Base-by-base conservation (phyloP, 2,329 filamentous ascomycete species). In the Diplodia mutila region DNA sequence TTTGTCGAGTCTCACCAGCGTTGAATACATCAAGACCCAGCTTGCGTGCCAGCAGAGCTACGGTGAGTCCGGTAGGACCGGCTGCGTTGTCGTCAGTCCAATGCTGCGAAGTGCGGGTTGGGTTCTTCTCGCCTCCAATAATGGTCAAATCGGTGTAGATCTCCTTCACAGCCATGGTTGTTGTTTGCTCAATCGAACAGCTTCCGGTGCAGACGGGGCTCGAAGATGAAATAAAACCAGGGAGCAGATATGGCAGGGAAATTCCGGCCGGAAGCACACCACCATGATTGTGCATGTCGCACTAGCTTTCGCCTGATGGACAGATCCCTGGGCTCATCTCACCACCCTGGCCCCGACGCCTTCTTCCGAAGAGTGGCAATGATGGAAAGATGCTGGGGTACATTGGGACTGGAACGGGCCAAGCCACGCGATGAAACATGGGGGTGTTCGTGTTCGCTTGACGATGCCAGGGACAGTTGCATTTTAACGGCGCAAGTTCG, bases 41-140 rank as follows among this genome's bases (percentile, higher is more conserved):
- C 16, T 78, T 75, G 5, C 80, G 76, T 11, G 82, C 79, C 2
- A 84, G 76, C 39, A 84, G 74, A 0, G 80, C 82, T 12, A 80
- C 80, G 18, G 83, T 78, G 1, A 84, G 76, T 18, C 83, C 83
- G 21, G 82, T 84, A 51, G 82, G 82, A 14, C 82, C 82, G 64
- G 80, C 82, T 77, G 78, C 1, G 18, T 39, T 14, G 2, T 25
- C 11, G 42, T 39, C 27, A 65, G 65, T 39, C 18, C 2, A n/a
- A 21, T 32, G 51, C 14, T 42, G 14, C 42, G 42, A 21, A 21
- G 16, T 29, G 23, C 54, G 23, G 18, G 16, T 3, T 23, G 18
- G 4, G 12, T 4, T 53, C n/a, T 27, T 49, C 39, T 39, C 23
- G 71, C 71, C 70, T 59, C 71, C 71, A n/a, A 72, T 57, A 23